phyloP scores from a whole-genome alignment of 495 filamentous ascomycete genomes.

The Filosporella fistucella region DNA sequence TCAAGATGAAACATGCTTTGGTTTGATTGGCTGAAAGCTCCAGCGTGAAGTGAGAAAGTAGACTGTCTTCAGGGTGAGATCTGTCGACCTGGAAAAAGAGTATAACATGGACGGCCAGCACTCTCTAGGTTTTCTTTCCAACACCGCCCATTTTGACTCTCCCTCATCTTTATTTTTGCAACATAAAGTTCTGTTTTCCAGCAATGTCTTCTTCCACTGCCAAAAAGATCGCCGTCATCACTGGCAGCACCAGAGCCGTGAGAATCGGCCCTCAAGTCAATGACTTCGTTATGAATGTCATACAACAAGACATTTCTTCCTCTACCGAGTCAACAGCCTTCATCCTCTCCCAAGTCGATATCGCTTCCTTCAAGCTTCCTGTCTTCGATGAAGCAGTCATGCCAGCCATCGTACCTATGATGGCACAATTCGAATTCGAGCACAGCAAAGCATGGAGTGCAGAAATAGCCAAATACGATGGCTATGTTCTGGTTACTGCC shows the following conservation, averaged over 20 bases:
- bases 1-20: too few species aligned
- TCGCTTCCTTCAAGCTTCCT: constrained; percentile 47
- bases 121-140: too few species aligned
- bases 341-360: constrained; percentile 35
- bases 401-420: constrained; percentile 40
- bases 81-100: too few species aligned
- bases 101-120: too few species aligned
- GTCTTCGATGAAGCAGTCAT: constrained; percentile 49
- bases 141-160: too few species aligned
- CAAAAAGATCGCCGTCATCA: constrained; percentile 35
- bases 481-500: constrained; percentile 48
- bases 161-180: too few species aligned
- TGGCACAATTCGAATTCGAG: constrained; percentile 39
- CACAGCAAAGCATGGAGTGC: constrained; percentile 43
- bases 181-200: too few species aligned
- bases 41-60: too few species aligned
- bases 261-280: constrained; percentile 33
- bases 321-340: constrained; percentile 11
- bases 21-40: too few species aligned
- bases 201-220: constrained; percentile 21
- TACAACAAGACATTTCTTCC: constrained; percentile 3
- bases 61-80: too few species aligned
- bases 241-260: constrained; percentile 32
- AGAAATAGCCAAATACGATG: constrained; percentile 41
- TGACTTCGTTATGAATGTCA: constrained; percentile 26